Evolutionary conservation across 805 yeast species (phyloP).

Genomic region (Tetrapisispora nanseiensis): DNA sequence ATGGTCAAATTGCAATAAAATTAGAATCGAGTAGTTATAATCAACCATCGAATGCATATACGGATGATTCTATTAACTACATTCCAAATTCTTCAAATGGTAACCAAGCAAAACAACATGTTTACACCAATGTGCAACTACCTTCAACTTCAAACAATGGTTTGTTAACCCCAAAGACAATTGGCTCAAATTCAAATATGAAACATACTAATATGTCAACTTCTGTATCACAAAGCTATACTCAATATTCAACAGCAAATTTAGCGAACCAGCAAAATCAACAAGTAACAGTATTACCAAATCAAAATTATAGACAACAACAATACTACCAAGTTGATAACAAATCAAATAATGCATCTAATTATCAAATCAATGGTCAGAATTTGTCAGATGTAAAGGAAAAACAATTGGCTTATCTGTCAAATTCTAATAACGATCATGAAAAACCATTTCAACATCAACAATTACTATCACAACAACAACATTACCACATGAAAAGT

Average conservation of each 20-base stretch:
- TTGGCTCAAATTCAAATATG: neutral
- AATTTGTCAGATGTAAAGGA: neutral
- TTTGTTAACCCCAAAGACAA: neutral
- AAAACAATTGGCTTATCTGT: neutral
- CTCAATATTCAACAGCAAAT: neutral
- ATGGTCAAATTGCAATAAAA: neutral
- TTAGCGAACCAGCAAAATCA: neutral
- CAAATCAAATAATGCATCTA: neutral
- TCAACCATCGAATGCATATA: neutral
- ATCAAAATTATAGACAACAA: slow-evolving; percentile 1
- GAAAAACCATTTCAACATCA: neutral
- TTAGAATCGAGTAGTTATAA: neutral
- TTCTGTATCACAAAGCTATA: neutral
- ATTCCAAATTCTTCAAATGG: too few species aligned
- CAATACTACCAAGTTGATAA: neutral
- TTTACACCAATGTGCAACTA: neutral
- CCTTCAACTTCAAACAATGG: neutral
- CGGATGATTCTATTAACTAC: neutral
- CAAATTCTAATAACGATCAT: neutral
- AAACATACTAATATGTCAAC: neutral
- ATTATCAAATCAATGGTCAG: neutral
- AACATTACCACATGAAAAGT: neutral
- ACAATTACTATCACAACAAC: neutral
- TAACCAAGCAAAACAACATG: neutral
- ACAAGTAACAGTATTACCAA: slow-evolving; percentile 1